Evolutionary conservation across 768 basidiomycete genomes (phyloP).

Genomic region (Myochromella boudieri): DNA sequence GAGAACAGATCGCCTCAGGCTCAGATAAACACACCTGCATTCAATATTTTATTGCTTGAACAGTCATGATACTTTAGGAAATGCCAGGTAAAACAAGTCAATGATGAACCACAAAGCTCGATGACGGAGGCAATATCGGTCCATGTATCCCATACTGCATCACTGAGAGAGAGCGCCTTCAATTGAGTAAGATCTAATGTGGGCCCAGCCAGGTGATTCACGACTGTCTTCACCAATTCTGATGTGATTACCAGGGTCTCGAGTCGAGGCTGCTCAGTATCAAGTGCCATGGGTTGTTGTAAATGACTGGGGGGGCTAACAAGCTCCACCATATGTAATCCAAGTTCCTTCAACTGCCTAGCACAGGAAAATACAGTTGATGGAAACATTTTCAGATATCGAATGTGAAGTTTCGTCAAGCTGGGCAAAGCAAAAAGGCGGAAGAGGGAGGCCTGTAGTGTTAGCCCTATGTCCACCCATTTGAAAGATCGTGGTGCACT

Average conservation of each 20-base stretch:
- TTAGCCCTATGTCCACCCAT: slow-evolving; percentile 1
- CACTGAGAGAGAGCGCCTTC: background rate
- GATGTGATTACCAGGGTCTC: background rate
- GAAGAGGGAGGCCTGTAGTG: slow-evolving; percentile 2
- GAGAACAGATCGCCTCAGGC: too few species aligned
- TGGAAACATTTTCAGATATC: slow-evolving; percentile 1
- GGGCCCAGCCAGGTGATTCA: background rate
- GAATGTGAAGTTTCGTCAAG: background rate
- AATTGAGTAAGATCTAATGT: background rate
- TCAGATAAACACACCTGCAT: background rate
- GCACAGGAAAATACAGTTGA: slow-evolving; percentile 1
- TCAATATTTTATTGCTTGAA: background rate
- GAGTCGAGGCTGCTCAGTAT: background rate
- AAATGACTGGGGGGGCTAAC: background rate
- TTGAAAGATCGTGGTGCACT: background rate
- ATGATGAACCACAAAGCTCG: background rate
- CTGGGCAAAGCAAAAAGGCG: slow-evolving; percentile 6
- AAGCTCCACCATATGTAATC: background rate
- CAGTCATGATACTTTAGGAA: background rate
- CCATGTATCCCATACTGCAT: background rate
- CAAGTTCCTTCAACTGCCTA: background rate
- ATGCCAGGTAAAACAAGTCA: background rate
- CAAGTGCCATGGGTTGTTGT: background rate
- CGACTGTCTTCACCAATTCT: background rate
- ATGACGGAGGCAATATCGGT: background rate